Evolutionary conservation across 2,329 filamentous ascomycete species (phyloP).

Genomic region (Neoscytalidium dimidiatum): DNA sequence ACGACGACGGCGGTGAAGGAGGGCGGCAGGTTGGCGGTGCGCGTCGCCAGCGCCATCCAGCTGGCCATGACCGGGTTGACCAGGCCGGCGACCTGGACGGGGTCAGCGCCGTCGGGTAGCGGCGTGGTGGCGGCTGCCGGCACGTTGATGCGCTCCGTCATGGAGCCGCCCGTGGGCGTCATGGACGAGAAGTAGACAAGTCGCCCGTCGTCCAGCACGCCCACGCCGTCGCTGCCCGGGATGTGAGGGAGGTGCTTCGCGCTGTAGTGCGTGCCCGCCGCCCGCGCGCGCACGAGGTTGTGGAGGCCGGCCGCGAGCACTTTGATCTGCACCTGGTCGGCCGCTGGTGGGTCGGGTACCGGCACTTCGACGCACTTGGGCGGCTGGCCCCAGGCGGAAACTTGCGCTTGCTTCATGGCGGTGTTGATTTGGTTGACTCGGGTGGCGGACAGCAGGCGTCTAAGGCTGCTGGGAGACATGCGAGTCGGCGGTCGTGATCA

Average conservation of each 20-base stretch:
- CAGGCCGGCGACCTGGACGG: constrained; percentile 52
- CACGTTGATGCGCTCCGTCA: constrained; percentile 54
- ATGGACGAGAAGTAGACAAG: constrained; percentile 54
- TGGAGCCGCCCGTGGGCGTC: constrained; percentile 41
- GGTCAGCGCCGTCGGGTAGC: constrained; percentile 50
- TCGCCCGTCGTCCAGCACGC: constrained; percentile 44
- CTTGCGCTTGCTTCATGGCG: constrained; percentile 43
- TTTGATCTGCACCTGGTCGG: constrained; percentile 50
- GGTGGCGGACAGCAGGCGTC: neutral
- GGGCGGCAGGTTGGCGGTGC: constrained; percentile 42
- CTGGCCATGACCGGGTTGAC: constrained; percentile 58
- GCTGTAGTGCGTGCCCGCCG: constrained; percentile 58
- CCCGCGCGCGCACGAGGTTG: constrained; percentile 55
- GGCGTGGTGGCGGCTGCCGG: constrained; percentile 40
- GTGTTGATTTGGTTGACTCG: neutral
- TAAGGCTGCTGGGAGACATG: neutral
- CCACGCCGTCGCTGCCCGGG: constrained; percentile 58
- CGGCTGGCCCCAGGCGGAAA: constrained; percentile 43
- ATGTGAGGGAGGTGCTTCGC: constrained; percentile 52
- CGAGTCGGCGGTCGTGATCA: neutral
- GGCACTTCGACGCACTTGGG: constrained; percentile 34
- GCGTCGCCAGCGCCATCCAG: constrained; percentile 59
- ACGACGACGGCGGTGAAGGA: constrained; percentile 54
- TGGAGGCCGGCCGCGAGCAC: constrained; percentile 58
- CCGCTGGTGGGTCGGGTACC: constrained; percentile 36